A percentile compares a stretch with the other conserved stretches of the same genome.
Conservation (phyloP, 257 asterid species). For the Fraxinus pennsylvanica region DNA sequence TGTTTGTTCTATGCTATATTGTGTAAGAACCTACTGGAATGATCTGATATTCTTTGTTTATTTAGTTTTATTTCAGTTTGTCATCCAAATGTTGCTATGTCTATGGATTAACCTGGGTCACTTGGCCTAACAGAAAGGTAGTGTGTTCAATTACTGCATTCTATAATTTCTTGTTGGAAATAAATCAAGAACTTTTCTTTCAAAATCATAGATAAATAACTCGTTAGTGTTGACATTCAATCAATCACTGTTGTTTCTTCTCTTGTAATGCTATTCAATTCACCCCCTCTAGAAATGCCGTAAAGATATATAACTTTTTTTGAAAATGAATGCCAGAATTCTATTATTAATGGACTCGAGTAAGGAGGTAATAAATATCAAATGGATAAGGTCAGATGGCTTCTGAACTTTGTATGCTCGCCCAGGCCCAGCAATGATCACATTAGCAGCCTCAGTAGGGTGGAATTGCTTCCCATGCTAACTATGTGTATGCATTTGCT, state of each 20-base stretch:
- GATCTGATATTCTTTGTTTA: not conserved
- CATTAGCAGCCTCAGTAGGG: slow-evolving; percentile 19
- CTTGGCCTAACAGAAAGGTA: not conserved
- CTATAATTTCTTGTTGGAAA: not conserved
- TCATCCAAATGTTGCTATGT: slow-evolving; percentile 1
- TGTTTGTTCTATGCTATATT: not conserved
- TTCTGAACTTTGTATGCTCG: slow-evolving; percentile 34
- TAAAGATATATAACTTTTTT: not conserved
- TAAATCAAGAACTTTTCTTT: not conserved
- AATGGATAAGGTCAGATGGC: slow-evolving; percentile 32
- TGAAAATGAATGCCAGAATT: not conserved
- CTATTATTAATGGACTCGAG: not conserved
- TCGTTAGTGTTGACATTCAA: not conserved
- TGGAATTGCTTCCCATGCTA: not conserved
- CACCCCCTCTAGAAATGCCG: too few relatives aligned
- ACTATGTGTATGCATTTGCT: too few relatives aligned
- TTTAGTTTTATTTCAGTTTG: not conserved
- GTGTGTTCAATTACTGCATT: not conserved
- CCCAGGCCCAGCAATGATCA: slow-evolving; percentile 1
- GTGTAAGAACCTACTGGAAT: not conserved
- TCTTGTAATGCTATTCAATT: too few relatives aligned
- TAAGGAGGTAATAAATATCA: slow-evolving; percentile 29
- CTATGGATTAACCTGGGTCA: not conserved
- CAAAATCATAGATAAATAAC: not conserved
- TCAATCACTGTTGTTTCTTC: not conserved